Conservation (phyloP, 2,329 filamentous ascomycete species). For the Teratosphaeria pseudoeucalypti region DNA sequence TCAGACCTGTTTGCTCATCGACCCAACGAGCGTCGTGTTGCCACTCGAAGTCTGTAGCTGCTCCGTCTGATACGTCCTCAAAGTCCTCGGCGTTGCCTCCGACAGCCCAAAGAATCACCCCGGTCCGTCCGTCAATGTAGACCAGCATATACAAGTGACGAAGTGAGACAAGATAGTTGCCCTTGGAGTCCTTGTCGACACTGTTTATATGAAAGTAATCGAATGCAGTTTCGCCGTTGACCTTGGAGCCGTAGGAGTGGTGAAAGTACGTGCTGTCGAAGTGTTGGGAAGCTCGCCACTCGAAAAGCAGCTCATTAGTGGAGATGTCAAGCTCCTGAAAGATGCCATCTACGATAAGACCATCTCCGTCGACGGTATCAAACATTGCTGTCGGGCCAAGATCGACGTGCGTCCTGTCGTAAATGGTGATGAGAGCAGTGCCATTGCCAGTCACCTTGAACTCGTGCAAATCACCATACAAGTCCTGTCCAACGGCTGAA, state of each 20-base stretch:
- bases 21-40: slow-evolving; percentile 44
- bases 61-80: slow-evolving; percentile 31
- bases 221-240: slow-evolving; percentile 11
- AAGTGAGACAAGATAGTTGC: slow-evolving; percentile 40
- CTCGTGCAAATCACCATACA: slow-evolving; percentile 33
- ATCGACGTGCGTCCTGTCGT: slow-evolving; percentile 22
- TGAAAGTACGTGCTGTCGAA: slow-evolving; percentile 9
- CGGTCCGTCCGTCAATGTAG: slow-evolving; percentile 34
- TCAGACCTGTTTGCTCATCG: slow-evolving; percentile 21
- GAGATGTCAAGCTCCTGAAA: slow-evolving; percentile 36
- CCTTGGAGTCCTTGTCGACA: slow-evolving; percentile 37
- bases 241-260: not conserved
- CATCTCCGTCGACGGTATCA: slow-evolving; percentile 9
- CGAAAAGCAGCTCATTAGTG: slow-evolving; percentile 29
- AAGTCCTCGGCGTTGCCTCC: slow-evolving; percentile 39
- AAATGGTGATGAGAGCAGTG: slow-evolving; percentile 34
- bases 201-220: slow-evolving; percentile 47
- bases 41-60: slow-evolving; percentile 39
- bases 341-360: slow-evolving; percentile 33
- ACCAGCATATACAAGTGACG: slow-evolving; percentile 34
- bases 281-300: slow-evolving; percentile 30
- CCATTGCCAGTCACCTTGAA: slow-evolving; percentile 32
- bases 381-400: slow-evolving; percentile 15
- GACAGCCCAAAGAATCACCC: slow-evolving; percentile 41
- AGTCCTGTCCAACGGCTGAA: slow-evolving; percentile 24